A percentile compares a stretch with the other conserved stretches of the same genome.
Evolutionary conservation across 306 rosid species (phyloP).

Genomic region (Lithocarpus polystachyus): DNA sequence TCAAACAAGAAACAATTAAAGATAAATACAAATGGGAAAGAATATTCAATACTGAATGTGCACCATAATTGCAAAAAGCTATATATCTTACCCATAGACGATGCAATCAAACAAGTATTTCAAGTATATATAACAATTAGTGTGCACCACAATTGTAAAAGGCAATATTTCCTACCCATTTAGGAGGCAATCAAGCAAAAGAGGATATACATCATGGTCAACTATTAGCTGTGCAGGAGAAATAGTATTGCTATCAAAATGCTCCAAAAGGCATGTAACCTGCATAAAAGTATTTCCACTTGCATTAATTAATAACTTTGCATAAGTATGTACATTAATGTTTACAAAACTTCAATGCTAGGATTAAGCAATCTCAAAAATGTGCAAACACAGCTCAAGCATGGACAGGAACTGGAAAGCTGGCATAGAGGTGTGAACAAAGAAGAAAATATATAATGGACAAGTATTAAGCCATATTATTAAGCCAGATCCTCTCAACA

Average conservation of each 20-base stretch:
- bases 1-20: background rate
- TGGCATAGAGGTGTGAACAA: background rate
- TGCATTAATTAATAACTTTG: background rate
- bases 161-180: slow-evolving; percentile 57
- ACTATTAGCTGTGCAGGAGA: slow-evolving; percentile 47
- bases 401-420: background rate
- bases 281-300: slow-evolving; percentile 28
- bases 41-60: background rate
- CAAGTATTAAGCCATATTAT: background rate
- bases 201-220: slow-evolving; percentile 62
- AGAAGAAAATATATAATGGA: background rate
- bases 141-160: background rate
- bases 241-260: slow-evolving; percentile 31
- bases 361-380: background rate
- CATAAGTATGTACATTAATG: background rate
- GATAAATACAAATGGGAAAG: background rate
- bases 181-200: slow-evolving; percentile 77
- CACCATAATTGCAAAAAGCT: background rate
- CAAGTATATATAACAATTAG: background rate
- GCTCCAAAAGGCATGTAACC: slow-evolving; percentile 70
- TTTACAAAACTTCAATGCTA: background rate
- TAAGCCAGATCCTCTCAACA: background rate
- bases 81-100: background rate
- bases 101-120: background rate
- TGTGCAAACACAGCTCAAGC: background rate